phyloP scores from a whole-genome alignment of 179 eudicot genomes.

The Spergularia azorica region DNA sequence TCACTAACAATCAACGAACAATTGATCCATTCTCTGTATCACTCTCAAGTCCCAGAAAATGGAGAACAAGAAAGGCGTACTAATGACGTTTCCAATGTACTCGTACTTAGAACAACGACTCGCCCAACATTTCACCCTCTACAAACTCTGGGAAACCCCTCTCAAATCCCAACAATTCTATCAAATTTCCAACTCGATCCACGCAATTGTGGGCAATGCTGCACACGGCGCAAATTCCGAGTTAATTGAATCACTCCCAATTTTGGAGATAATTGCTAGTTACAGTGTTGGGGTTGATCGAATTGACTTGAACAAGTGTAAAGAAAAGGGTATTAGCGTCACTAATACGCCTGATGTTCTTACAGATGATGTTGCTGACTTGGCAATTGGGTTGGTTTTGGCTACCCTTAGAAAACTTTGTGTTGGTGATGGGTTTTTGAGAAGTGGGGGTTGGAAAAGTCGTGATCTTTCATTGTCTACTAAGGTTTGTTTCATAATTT shows the following conservation, averaged over 20 bases:
- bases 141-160: conserved; percentile 22
- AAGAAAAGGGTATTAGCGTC: conserved; percentile 33
- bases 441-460: conserved; percentile 55
- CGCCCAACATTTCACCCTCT: conserved; percentile 30
- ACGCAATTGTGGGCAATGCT: conserved; percentile 30
- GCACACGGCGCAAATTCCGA: conserved; percentile 31
- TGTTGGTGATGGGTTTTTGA: conserved; percentile 54
- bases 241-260: conserved; percentile 30
- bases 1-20: neutral
- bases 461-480: conserved; percentile 39
- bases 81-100: conserved; percentile 31
- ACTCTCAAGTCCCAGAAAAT: neutral
- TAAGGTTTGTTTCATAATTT: conserved; percentile 44
- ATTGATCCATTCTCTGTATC: too few relatives aligned
- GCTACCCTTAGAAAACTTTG: conserved; percentile 54
- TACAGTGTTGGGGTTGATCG: conserved; percentile 45
- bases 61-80: conserved; percentile 27
- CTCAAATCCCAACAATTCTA: conserved; percentile 15
- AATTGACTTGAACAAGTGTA: conserved; percentile 35
- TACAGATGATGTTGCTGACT: conserved; percentile 42
- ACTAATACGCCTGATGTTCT: conserved; percentile 43
- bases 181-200: conserved; percentile 35
- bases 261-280: conserved; percentile 31
- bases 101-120: conserved; percentile 32
- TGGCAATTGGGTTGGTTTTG: conserved; percentile 50